Evolutionary conservation across 495 filamentous ascomycete species (phyloP).

Genomic region (Talaromyces proteolyticus): DNA sequence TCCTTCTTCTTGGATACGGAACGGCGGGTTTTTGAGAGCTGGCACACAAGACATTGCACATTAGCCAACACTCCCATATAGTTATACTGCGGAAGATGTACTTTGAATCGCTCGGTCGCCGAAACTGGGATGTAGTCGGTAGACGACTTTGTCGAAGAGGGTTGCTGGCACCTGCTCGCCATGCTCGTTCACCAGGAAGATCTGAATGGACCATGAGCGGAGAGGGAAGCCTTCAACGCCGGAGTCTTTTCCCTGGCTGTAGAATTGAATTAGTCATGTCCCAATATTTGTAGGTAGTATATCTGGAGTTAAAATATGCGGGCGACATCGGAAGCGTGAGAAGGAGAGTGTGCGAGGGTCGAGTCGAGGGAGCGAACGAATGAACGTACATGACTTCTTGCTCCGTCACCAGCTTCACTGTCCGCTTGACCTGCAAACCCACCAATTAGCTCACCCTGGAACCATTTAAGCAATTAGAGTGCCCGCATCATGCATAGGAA

Average conservation of each 20-base stretch:
- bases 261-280: conserved; percentile 4
- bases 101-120: conserved; percentile 71
- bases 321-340: conserved; percentile 7
- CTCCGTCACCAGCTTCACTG: conserved; percentile 85
- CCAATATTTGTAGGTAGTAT: conserved; percentile 4
- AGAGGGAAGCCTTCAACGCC: conserved; percentile 85
- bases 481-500: too few relatives aligned
- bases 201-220: conserved; percentile 62
- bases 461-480: too few relatives aligned
- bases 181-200: conserved; percentile 53
- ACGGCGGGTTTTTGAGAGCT: conserved; percentile 81
- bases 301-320: conserved; percentile 7
- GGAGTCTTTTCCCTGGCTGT: conserved; percentile 57
- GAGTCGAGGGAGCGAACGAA: conserved; percentile 7
- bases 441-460: conserved; percentile 1
- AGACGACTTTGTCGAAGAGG: conserved; percentile 85
- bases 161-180: conserved; percentile 67
- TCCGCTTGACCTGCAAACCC: conserved; percentile 69
- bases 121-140: conserved; percentile 92
- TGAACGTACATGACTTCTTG: conserved; percentile 76
- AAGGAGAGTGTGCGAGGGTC: not conserved
- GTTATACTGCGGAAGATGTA: conserved; percentile 35
- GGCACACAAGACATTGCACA: conserved; percentile 1
- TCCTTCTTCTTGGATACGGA: conserved; percentile 85
- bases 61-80: not conserved